Evolutionary conservation across 2,329 filamentous ascomycete species (phyloP).

Genomic region (Pseudopithomyces maydicus): DNA sequence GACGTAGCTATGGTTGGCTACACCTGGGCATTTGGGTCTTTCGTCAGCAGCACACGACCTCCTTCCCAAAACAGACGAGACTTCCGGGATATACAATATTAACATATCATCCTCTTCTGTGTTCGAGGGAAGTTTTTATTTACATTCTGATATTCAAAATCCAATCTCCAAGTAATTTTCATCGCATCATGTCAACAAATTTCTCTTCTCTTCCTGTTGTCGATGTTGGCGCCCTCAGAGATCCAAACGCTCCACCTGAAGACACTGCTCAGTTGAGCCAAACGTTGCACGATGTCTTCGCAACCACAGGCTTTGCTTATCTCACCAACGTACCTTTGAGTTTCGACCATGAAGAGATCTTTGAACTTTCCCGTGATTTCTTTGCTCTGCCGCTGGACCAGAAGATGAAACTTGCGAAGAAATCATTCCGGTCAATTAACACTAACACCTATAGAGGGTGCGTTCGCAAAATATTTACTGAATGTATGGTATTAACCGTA

Average conservation of each 20-base stretch:
- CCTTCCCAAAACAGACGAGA: slow-evolving; percentile 12
- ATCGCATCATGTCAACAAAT: slow-evolving; percentile 47
- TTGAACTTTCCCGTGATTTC: slow-evolving; percentile 42
- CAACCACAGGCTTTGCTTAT: slow-evolving; percentile 55
- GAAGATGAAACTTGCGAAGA: slow-evolving; percentile 47
- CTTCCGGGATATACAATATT: slow-evolving; percentile 2
- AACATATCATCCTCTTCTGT: neutral
- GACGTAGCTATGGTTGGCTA: neutral
- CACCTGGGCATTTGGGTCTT: neutral
- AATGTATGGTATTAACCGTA: slow-evolving; percentile 15
- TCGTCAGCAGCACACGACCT: slow-evolving; percentile 11
- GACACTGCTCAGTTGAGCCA: slow-evolving; percentile 40
- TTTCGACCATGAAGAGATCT: slow-evolving; percentile 50
- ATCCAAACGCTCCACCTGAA: slow-evolving; percentile 25
- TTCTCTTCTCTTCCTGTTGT: slow-evolving; percentile 52
- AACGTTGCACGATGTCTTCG: slow-evolving; percentile 49
- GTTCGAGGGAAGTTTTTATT: neutral
- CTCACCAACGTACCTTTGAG: slow-evolving; percentile 50
- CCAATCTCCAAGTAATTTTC: neutral
- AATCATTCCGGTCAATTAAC: slow-evolving; percentile 47
- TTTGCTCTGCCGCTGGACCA: slow-evolving; percentile 25
- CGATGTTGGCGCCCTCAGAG: slow-evolving; percentile 45
- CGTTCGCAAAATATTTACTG: neutral
- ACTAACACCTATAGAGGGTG: slow-evolving; percentile 52
- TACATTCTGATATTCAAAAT: neutral